Evolutionary conservation across 352 stramenopile species (phyloP).

Genomic region (Phytophthora capsici): DNA sequence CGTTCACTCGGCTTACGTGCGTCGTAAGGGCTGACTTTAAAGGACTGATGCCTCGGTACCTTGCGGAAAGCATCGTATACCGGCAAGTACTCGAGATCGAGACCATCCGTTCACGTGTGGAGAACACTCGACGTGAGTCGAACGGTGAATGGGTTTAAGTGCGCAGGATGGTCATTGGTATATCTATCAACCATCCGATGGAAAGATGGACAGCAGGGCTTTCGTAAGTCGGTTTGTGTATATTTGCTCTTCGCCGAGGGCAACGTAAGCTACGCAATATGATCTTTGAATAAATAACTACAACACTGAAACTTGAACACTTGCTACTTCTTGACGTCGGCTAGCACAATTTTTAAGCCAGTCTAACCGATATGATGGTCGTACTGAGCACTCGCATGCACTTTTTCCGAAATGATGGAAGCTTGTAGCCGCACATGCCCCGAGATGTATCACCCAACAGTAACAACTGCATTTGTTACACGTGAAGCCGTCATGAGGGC

Average conservation of each 20-base stretch:
- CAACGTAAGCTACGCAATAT: conserved; percentile 22
- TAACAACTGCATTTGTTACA: not conserved
- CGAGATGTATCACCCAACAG: too few species aligned
- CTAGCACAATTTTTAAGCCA: too few species aligned
- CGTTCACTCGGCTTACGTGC: conserved; percentile 56
- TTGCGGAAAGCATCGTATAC: conserved; percentile 81
- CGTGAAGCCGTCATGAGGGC: conserved; percentile 54
- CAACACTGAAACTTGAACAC: conserved; percentile 1
- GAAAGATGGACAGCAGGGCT: conserved; percentile 32
- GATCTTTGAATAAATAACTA: conserved; percentile 38
- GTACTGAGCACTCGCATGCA: conserved; percentile 1
- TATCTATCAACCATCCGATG: conserved; percentile 40
- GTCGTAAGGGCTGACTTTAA: conserved; percentile 71
- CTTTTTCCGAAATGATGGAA: conserved; percentile 44
- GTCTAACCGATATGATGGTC: conserved; percentile 38
- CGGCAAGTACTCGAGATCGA: conserved; percentile 75
- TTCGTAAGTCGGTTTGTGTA: conserved; percentile 27
- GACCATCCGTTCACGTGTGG: conserved; percentile 55
- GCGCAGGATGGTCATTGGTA: conserved; percentile 3
- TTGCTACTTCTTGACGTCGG: not conserved
- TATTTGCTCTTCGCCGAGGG: conserved; percentile 25
- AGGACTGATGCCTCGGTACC: conserved; percentile 62
- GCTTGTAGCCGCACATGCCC: not conserved
- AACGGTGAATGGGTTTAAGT: conserved; percentile 36
- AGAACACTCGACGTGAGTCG: conserved; percentile 33